Evolutionary conservation across 2,329 filamentous ascomycete species (phyloP).

Genomic region (Fonsecaea erecta): DNA sequence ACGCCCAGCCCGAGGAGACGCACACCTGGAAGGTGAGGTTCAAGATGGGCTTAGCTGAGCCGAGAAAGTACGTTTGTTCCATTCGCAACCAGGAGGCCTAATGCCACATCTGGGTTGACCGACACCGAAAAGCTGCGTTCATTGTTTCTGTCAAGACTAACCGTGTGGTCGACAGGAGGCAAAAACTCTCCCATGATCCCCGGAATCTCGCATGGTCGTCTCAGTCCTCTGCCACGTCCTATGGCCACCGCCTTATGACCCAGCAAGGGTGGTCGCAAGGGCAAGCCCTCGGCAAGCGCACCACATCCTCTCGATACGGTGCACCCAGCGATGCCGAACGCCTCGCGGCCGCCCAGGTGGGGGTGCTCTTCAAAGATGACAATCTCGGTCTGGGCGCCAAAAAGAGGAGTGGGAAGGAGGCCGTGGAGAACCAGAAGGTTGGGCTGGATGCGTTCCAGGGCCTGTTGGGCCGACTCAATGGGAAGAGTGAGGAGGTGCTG

Average conservation of each 20-base stretch:
- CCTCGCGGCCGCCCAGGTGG: conserved; percentile 35
- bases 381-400: conserved; percentile 82
- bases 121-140: no score
- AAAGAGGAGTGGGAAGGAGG: conserved; percentile 63
- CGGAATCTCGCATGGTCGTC: conserved; percentile 95
- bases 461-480: conserved; percentile 85
- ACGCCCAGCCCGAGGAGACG: background rate
- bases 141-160: conserved; percentile 1
- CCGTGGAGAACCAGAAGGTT: conserved; percentile 71
- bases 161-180: conserved; percentile 51
- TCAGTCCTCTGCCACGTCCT: conserved; percentile 74
- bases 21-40: background rate
- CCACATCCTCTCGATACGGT: conserved; percentile 67
- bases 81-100: background rate
- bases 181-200: conserved; percentile 84
- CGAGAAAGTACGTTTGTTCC: conserved; percentile 25
- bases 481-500: conserved; percentile 75
- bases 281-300: conserved; percentile 75
- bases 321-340: conserved; percentile 26
- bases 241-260: conserved; percentile 87
- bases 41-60: conserved; percentile 33
- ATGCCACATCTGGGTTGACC: background rate
- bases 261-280: conserved; percentile 91
- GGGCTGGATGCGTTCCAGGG: conserved; percentile 87
- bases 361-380: conserved; percentile 73